Conservation (phyloP, 1,284 basidiomycete genomes). For the Amylostereum chailletii region DNA sequence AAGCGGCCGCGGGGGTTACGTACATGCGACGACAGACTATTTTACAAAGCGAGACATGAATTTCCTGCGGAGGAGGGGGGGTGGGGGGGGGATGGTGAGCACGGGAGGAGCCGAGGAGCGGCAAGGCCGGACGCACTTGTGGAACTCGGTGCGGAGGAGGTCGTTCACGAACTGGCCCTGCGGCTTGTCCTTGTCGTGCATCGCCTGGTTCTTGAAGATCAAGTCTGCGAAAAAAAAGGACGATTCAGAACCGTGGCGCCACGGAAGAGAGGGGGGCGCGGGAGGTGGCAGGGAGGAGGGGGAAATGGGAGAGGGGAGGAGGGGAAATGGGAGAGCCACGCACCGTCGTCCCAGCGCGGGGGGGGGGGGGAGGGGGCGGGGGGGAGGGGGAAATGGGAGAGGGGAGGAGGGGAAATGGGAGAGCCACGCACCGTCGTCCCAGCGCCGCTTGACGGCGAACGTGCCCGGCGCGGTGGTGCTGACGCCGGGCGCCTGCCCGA, state of each 20-base stretch:
- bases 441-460: slow-evolving; percentile 87
- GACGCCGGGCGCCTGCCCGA: slow-evolving; percentile 62
- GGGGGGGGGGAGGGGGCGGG: no score
- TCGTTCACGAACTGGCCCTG: slow-evolving; percentile 89
- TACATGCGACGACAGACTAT: no score
- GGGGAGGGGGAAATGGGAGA: no score
- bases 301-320: no score
- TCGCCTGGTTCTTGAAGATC: slow-evolving; percentile 96
- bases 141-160: slow-evolving; percentile 85
- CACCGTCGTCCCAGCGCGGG: no score
- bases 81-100: no score
- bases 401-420: background rate
- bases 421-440: slow-evolving; percentile 76
- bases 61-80: background rate
- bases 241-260: no score
- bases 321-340: no score
- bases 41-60: background rate
- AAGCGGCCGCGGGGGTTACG: no score
- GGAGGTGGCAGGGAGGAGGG: no score
- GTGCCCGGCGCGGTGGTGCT: slow-evolving; percentile 74
- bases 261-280: no score
- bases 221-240: slow-evolving; percentile 58
- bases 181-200: slow-evolving; percentile 62
- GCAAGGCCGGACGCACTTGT: slow-evolving; percentile 64
- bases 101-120: no score